Conservation (phyloP, 2,329 filamentous ascomycete species). For the Ophiostoma angusticollis region DNA sequence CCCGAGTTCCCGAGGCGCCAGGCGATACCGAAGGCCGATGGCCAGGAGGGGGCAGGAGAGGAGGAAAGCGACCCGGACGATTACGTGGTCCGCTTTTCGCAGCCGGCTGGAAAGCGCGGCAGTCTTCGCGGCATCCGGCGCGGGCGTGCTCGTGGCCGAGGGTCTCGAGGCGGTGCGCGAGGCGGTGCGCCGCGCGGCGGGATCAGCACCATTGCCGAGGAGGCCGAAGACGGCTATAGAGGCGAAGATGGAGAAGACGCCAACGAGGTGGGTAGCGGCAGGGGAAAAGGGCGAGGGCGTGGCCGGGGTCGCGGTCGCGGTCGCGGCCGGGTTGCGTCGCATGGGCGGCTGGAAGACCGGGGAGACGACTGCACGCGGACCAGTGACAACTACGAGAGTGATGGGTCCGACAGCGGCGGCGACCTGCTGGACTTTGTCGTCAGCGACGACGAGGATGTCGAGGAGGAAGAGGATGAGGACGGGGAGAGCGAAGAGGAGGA, state of each 20-base stretch:
- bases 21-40: neutral
- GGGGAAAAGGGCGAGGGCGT: slow-evolving; percentile 3
- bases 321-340: slow-evolving; percentile 16
- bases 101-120: slow-evolving; percentile 4
- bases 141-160: neutral
- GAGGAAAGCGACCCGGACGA: slow-evolving; percentile 11
- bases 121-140: slow-evolving; percentile 4
- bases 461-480: neutral
- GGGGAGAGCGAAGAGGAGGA: neutral
- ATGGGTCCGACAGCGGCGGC: slow-evolving; percentile 34
- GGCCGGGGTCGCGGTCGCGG: slow-evolving; percentile 11
- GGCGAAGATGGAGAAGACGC: slow-evolving; percentile 3
- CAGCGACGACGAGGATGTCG: slow-evolving; percentile 27
- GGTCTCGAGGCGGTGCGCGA: neutral
- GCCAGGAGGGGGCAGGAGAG: slow-evolving; percentile 6
- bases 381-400: slow-evolving; percentile 32
- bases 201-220: neutral
- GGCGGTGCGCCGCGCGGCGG: neutral
- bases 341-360: slow-evolving; percentile 26
- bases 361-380: slow-evolving; percentile 40
- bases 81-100: slow-evolving; percentile 9
- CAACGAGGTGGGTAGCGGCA: slow-evolving; percentile 10
- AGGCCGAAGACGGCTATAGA: slow-evolving; percentile 10
- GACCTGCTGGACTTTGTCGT: slow-evolving; percentile 47
- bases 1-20: neutral